phyloP scores from a whole-genome alignment of 768 basidiomycete species.

The Termitomyces sp. region DNA sequence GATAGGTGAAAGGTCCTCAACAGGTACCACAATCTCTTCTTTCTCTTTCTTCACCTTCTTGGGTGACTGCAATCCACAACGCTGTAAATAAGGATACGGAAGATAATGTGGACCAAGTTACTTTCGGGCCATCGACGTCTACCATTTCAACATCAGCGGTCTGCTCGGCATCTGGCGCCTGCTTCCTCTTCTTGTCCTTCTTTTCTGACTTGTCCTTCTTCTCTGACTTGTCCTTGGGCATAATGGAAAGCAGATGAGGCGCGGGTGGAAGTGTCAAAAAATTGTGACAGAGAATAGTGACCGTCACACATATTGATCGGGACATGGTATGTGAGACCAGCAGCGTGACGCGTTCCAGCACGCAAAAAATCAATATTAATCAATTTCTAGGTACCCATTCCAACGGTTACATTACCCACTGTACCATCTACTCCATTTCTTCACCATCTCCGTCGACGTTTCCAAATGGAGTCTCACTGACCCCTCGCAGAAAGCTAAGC shows the following conservation, averaged over 20 bases:
- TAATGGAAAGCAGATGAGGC: constrained; percentile 16
- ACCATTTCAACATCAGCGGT: constrained; percentile 49
- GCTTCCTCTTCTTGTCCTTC: constrained; percentile 68
- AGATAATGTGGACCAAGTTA: constrained; percentile 14
- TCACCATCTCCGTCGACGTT: constrained; percentile 20
- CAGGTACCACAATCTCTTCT: constrained; percentile 60
- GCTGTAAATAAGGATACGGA: constrained; percentile 7
- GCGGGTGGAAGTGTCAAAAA: constrained; percentile 8
- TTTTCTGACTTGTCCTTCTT: constrained; percentile 80
- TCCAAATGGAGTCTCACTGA: constrained; percentile 31
- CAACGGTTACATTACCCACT: background rate
- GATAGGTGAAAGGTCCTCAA: constrained; percentile 89
- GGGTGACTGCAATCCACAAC: constrained; percentile 28
- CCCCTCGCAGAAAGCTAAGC: constrained; percentile 56
- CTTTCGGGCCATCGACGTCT: constrained; percentile 30
- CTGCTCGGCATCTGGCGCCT: constrained; percentile 36
- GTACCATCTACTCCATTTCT: background rate
- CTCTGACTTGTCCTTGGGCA: constrained; percentile 76
- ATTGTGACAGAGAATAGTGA: constrained; percentile 14
- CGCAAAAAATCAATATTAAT: background rate
- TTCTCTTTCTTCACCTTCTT: constrained; percentile 69
- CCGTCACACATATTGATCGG: constrained; percentile 4
- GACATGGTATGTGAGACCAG: no score
- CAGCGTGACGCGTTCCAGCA: no score
- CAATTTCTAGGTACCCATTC: background rate